These are phyloP conservation scores for Penicillium mononematosum DNA, from an alignment of 495 filamentous ascomycete species.

Conservation along the genomic window DNA sequence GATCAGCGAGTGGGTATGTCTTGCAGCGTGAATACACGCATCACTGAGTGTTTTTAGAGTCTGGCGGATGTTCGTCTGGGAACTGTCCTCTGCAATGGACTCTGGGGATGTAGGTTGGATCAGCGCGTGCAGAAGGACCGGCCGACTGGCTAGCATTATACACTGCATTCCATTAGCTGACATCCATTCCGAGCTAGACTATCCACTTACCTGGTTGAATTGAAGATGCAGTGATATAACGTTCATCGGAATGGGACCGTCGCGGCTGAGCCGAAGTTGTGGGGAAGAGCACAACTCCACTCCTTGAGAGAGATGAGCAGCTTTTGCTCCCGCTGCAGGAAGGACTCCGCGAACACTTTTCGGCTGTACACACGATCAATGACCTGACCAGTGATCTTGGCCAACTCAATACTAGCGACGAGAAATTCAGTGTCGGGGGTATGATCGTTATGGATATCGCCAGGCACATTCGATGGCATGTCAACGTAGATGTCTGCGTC, in stretches of 20 bases:
- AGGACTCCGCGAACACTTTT: constrained; percentile 25
- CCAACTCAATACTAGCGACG: constrained; percentile 24
- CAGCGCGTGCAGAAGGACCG: constrained; percentile 31
- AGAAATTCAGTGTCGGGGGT: constrained; percentile 28
- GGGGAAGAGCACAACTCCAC: constrained; percentile 32
- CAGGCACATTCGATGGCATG: constrained; percentile 25
- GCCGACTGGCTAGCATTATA: constrained; percentile 34
- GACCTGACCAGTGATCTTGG: constrained; percentile 25
- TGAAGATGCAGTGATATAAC: constrained; percentile 34
- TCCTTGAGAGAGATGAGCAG: constrained; percentile 29
- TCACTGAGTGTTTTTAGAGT: constrained; percentile 29
- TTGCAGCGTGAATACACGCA: constrained; percentile 35
- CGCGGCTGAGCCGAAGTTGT: constrained; percentile 24
- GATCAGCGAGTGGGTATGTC: constrained; percentile 32
- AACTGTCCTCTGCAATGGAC: constrained; percentile 9
- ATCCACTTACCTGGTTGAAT: constrained; percentile 31
- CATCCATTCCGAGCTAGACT: not conserved
- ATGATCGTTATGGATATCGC: constrained; percentile 20
- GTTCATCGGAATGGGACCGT: constrained; percentile 22
- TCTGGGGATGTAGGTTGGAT: constrained; percentile 19
- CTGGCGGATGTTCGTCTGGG: constrained; percentile 18
- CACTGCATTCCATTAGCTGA: constrained; percentile 20
- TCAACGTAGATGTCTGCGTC: constrained; percentile 37
- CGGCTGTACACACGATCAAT: constrained; percentile 31
- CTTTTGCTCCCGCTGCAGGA: constrained; percentile 32